phyloP scores from a whole-genome alignment of 805 yeast genomes.

The Metschnikowia borealis region DNA sequence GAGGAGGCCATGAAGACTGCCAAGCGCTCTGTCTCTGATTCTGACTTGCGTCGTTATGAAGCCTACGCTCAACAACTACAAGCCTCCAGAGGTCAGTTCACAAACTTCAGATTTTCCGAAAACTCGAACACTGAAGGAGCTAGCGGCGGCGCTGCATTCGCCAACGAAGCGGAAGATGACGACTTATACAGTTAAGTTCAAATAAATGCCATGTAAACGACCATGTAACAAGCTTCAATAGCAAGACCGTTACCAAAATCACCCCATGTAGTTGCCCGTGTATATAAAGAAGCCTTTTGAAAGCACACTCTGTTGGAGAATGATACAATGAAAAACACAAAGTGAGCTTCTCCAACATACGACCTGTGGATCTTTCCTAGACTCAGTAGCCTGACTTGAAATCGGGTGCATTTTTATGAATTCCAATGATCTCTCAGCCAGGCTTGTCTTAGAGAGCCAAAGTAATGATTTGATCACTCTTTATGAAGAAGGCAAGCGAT shows the following conservation, averaged over 20 bases:
- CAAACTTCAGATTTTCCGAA: constrained; percentile 76
- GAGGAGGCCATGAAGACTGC: constrained; percentile 99
- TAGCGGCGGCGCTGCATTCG: constrained; percentile 38
- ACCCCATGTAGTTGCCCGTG: not conserved
- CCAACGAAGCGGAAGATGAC: constrained; percentile 40
- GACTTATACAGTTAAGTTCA: constrained; percentile 25
- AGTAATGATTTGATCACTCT: no score
- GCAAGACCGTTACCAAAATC: not conserved
- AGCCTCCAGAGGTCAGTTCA: constrained; percentile 92
- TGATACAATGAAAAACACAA: no score
- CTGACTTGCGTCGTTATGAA: constrained; percentile 97
- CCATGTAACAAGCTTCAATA: not conserved
- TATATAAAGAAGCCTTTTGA: no score
- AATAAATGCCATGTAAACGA: not conserved
- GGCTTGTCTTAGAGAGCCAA: no score
- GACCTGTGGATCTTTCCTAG: no score
- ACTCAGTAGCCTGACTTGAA: no score
- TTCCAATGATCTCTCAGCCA: no score
- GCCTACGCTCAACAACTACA: constrained; percentile 96
- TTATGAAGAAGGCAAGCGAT: no score
- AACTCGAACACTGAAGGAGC: constrained; percentile 22
- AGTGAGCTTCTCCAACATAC: no score
- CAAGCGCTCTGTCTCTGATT: constrained; percentile 92
- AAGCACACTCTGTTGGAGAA: no score
- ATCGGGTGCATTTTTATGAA: no score